These are phyloP conservation scores for Citrus cavaleriei DNA, from an alignment of 345 rosid species.

Conservation along the genomic window DNA sequence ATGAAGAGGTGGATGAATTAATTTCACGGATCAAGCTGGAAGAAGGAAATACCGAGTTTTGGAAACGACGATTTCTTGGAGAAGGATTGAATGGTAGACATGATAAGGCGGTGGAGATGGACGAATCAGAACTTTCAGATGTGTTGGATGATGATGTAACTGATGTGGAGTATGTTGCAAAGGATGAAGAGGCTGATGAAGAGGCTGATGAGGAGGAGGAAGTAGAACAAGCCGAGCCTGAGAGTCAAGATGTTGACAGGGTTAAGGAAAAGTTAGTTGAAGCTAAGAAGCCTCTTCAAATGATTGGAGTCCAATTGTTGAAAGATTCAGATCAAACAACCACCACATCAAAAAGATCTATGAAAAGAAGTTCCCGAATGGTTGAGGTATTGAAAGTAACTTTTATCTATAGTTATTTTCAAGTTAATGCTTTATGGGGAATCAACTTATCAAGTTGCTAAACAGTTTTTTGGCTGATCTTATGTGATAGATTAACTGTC, in stretches of 20 bases:
- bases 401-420: not conserved
- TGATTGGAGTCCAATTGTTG: slow-evolving; percentile 91
- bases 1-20: slow-evolving; percentile 81
- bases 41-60: slow-evolving; percentile 95
- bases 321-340: slow-evolving; percentile 67
- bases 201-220: slow-evolving; percentile 57
- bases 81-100: slow-evolving; percentile 58
- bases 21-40: slow-evolving; percentile 80
- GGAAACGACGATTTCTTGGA: slow-evolving; percentile 92
- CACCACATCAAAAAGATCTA: slow-evolving; percentile 53
- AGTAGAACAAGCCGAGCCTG: slow-evolving; percentile 62
- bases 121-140: slow-evolving; percentile 42
- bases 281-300: slow-evolving; percentile 79
- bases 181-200: slow-evolving; percentile 52
- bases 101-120: slow-evolving; percentile 45
- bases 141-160: slow-evolving; percentile 51
- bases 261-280: slow-evolving; percentile 78
- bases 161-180: slow-evolving; percentile 44
- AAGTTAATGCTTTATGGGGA: not conserved
- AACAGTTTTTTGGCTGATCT: not conserved
- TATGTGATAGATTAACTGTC: not conserved
- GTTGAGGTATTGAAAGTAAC: slow-evolving; percentile 48
- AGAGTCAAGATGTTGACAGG: slow-evolving; percentile 56
- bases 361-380: slow-evolving; percentile 54
- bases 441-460: not conserved